These are phyloP conservation scores for Penstemon barbatus DNA, from an alignment of 257 asterid genomes.

Conservation along the genomic window DNA sequence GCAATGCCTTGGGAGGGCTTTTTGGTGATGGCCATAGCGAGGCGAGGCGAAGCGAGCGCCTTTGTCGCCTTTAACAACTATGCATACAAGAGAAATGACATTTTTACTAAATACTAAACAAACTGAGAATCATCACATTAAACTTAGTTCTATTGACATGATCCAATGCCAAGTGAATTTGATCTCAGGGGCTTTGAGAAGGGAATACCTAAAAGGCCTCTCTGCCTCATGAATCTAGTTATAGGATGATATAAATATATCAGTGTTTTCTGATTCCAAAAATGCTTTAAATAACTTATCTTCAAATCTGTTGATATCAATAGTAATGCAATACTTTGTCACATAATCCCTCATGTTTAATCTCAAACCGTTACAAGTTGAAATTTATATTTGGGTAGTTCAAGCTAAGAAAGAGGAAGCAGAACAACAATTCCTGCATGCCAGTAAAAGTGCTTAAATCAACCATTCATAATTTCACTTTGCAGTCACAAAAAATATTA, in stretches of 20 bases:
- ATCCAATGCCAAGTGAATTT: no score
- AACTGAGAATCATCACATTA: not conserved
- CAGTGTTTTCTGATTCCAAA: not conserved
- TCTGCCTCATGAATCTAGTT: no score
- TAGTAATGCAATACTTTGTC: no score
- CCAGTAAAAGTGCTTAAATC: constrained; percentile 7
- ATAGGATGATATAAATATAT: not conserved
- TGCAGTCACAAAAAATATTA: not conserved
- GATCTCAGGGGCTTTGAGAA: no score
- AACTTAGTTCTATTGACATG: no score
- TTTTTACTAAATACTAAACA: not conserved
- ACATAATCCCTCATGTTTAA: no score
- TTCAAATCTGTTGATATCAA: not conserved
- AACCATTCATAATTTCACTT: not conserved
- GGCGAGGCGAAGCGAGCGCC: no score
- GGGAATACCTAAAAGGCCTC: no score
- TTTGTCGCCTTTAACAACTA: no score
- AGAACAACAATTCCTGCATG: not conserved
- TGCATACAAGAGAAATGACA: not conserved
- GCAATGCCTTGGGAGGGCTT: no score
- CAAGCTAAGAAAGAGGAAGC: constrained; percentile 15
- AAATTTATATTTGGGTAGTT: not conserved
- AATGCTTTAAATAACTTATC: not conserved
- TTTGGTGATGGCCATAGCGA: no score
- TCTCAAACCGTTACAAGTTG: not conserved